These are phyloP conservation scores for Kluyveromyces aestuarii DNA, from an alignment of 805 yeast species.

Conservation along the genomic window DNA sequence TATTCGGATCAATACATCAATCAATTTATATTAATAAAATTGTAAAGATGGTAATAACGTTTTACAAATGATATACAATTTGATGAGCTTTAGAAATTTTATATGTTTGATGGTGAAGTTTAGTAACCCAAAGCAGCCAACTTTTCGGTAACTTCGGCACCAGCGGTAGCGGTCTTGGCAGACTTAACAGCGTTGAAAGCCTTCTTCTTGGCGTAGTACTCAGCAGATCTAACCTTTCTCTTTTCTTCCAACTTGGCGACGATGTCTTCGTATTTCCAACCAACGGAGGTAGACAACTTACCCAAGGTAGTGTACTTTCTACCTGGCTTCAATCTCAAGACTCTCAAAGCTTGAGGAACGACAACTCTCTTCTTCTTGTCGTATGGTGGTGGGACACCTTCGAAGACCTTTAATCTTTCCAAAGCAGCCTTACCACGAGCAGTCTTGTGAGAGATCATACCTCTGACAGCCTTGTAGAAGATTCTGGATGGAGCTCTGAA, in stretches of 20 bases:
- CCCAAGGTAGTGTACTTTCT: conserved; percentile 99
- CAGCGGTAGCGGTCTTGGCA: conserved; percentile 82
- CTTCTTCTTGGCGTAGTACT: conserved; percentile 97
- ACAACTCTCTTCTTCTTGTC: conserved; percentile 99
- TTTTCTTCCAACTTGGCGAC: conserved; percentile 97
- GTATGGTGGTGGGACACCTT: conserved; percentile 99
- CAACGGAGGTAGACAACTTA: conserved; percentile 91
- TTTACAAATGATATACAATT: conserved; percentile 7
- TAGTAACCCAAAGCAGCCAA: conserved; percentile 97
- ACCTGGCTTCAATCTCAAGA: conserved; percentile 98
- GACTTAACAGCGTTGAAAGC: conserved; percentile 85
- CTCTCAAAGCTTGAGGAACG: conserved; percentile 99
- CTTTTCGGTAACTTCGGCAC: conserved; percentile 83
- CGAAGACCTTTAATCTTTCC: conserved; percentile 98
- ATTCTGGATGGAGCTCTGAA: conserved; percentile 99
- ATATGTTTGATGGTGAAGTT: conserved; percentile 25
- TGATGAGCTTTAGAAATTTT: conserved; percentile 1
- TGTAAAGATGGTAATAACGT: conserved; percentile 6
- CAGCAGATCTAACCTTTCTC: conserved; percentile 98
- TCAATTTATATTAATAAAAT: neutral
- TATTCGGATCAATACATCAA: neutral
- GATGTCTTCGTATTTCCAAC: conserved; percentile 99
- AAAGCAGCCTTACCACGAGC: conserved; percentile 99
- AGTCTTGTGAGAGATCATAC: conserved; percentile 99
- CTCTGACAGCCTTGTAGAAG: conserved; percentile 98